These are phyloP conservation scores for Tirmania nivea DNA, from an alignment of 495 filamentous ascomycete species.

Conservation along the genomic window DNA sequence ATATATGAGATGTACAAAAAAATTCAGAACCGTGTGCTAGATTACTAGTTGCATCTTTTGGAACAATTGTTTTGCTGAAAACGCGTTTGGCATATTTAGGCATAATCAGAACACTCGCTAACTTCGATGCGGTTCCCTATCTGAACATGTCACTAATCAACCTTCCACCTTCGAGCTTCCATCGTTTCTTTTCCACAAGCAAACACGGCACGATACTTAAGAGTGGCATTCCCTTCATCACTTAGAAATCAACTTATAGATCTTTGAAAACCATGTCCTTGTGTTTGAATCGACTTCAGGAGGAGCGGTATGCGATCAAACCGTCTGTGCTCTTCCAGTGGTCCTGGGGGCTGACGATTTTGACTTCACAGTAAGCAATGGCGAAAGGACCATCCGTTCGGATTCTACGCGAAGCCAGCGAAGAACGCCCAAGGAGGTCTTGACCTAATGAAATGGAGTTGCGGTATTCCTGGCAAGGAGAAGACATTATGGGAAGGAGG, in stretches of 20 bases:
- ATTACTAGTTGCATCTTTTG: not conserved
- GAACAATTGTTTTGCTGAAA: conserved; percentile 1
- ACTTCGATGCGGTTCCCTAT: too few species aligned
- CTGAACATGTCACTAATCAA: too few species aligned
- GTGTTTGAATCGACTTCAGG: conserved; percentile 68
- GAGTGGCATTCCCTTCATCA: not conserved
- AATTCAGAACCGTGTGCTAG: not conserved
- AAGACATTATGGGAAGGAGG: conserved; percentile 95
- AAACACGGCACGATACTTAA: not conserved
- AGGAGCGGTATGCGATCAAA: conserved; percentile 48
- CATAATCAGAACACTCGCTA: too few species aligned
- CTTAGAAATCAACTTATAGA: not conserved
- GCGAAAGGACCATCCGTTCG: conserved; percentile 91
- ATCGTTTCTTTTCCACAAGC: not conserved
- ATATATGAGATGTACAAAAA: not conserved
- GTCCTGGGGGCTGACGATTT: conserved; percentile 5
- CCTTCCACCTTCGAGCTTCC: not conserved
- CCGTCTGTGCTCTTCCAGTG: conserved; percentile 2
- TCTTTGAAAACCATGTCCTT: conserved; percentile 43
- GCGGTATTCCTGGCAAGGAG: conserved; percentile 83
- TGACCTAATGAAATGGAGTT: conserved; percentile 91
- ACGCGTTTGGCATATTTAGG: too few species aligned
- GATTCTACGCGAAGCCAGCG: conserved; percentile 79
- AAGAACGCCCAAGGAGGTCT: conserved; percentile 59
- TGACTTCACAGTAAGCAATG: conserved; percentile 57